Evolutionary conservation across 345 rosid genomes (phyloP), one percentile per base, ranked within the genome.

Genomic region (Balakata baccata): DNA sequence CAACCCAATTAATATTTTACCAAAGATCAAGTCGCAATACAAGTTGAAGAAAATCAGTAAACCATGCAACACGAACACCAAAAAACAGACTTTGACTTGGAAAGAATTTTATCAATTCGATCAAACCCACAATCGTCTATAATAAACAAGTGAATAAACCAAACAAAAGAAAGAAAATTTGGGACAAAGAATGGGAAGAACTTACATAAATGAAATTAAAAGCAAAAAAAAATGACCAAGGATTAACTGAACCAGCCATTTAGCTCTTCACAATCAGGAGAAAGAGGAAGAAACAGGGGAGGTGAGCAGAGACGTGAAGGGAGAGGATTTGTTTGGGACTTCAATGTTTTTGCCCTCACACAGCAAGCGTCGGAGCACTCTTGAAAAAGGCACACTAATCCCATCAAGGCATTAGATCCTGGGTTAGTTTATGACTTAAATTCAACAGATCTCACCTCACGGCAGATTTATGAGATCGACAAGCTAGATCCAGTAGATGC

Each of bases 311-410:
- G 80, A 73, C 70, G 79, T 72, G 63, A 73, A 64, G 70, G 49
- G 68, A 69, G 78, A 65, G 63, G 12, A 66, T 38, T 11, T 84
- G 38, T 89, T 88, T 0, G 90, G 89, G 0, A 87, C 93, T 47
- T 87, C 90, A 11, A 87, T 87, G 90, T 60, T 90, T n/a, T 5
- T 84, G 89, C 72, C 93, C 93, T 0, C 87, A 84, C 57, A 80
- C 76, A 5, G 75, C 90, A 5, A 90, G 90, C 54, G 79, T 87
- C 7, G 90, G 82, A 0, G 87, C 90, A 0, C 85, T 87, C 23
- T 16, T 89, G 17, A 87, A 74, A 57, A 86, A 77, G 22, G 85
- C 84, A 23, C 84, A 83, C 52, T n/a, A 82, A 84, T 66, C 90
- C 90, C 5, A 81, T 78, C 68, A 83, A 83, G 54, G 93, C 89